Evolutionary conservation across 495 filamentous ascomycete genomes (phyloP).

Genomic region (Daldinia vernicosa): DNA sequence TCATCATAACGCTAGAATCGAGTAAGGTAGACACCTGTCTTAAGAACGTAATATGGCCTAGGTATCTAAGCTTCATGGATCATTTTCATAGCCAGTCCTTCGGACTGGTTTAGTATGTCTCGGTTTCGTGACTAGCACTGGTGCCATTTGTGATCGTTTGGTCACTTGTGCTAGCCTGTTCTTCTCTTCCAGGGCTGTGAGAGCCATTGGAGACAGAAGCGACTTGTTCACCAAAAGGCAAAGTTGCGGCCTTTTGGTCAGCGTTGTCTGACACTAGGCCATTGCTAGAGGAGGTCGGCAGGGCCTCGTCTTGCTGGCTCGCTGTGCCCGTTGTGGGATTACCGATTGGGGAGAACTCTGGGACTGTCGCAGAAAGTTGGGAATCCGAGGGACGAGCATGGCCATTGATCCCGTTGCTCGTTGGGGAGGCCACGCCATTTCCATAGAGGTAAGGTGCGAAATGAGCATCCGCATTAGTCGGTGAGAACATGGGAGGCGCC

Average conservation of each 20-base stretch:
- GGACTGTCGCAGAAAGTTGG: slow-evolving; percentile 75
- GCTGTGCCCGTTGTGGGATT: slow-evolving; percentile 15
- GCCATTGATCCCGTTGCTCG: slow-evolving; percentile 53
- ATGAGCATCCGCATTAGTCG: slow-evolving; percentile 42
- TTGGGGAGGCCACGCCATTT: slow-evolving; percentile 46
- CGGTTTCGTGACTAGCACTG: not conserved
- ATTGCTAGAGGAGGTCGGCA: slow-evolving; percentile 9
- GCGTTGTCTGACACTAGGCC: slow-evolving; percentile 14
- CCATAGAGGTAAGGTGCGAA: slow-evolving; percentile 50
- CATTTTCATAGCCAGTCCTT: not conserved
- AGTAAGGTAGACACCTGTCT: slow-evolving; percentile 7
- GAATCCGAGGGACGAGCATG: slow-evolving; percentile 58
- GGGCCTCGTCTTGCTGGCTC: slow-evolving; percentile 11
- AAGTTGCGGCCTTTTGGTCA: slow-evolving; percentile 4
- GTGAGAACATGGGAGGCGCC: slow-evolving; percentile 46
- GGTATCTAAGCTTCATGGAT: slow-evolving; percentile 1
- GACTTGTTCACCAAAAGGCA: slow-evolving; percentile 20
- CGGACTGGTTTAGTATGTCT: slow-evolving; percentile 18
- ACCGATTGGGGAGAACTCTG: slow-evolving; percentile 72
- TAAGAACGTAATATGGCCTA: not conserved
- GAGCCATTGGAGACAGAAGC: slow-evolving; percentile 25
- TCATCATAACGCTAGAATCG: slow-evolving; percentile 1
- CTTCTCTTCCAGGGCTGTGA: slow-evolving; percentile 2
- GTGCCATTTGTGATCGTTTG: slow-evolving; percentile 31
- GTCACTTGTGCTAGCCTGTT: slow-evolving; percentile 2